A percentile compares a stretch with the other conserved stretches of the same genome.
phyloP scores from a whole-genome alignment of 1,284 basidiomycete species.

The Fereydounia khargensis region DNA sequence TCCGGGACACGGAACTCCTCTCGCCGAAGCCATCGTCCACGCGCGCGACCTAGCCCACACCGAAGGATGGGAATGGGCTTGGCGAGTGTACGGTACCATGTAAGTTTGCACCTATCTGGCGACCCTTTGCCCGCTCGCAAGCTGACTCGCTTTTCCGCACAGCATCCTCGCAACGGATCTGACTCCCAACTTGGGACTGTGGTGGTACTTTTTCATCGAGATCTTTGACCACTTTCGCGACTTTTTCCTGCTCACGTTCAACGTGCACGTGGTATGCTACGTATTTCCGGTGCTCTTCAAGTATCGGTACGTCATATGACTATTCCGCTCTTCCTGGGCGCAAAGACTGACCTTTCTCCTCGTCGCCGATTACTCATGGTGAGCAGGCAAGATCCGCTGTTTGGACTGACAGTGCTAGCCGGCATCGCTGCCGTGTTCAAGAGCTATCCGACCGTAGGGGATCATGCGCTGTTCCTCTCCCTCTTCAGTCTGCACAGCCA shows the following conservation, averaged over 20 bases:
- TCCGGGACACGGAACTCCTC: constrained; percentile 5
- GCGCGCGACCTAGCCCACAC: constrained; percentile 59
- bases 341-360: background rate
- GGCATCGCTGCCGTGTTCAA: constrained; percentile 84
- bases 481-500: constrained; percentile 81
- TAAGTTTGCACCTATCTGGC: constrained; percentile 59
- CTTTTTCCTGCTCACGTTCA: constrained; percentile 95
- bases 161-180: constrained; percentile 58
- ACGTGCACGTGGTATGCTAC: constrained; percentile 80
- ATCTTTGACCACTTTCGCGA: constrained; percentile 97
- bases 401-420: constrained; percentile 72
- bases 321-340: no score
- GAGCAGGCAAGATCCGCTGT: constrained; percentile 76
- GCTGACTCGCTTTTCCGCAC: background rate
- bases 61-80: constrained; percentile 66
- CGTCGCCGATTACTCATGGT: background rate
- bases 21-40: constrained; percentile 8
- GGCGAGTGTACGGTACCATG: constrained; percentile 79
- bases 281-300: constrained; percentile 80
- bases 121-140: background rate
- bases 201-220: constrained; percentile 99
- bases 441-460: constrained; percentile 84
- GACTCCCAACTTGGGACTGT: constrained; percentile 87
- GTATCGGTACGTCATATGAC: constrained; percentile 65
- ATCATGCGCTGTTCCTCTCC: constrained; percentile 79